A percentile compares a stretch with the other conserved stretches of the same genome.
Conservation (phyloP, 345 rosid genomes). For the Lepidium didymum region DNA sequence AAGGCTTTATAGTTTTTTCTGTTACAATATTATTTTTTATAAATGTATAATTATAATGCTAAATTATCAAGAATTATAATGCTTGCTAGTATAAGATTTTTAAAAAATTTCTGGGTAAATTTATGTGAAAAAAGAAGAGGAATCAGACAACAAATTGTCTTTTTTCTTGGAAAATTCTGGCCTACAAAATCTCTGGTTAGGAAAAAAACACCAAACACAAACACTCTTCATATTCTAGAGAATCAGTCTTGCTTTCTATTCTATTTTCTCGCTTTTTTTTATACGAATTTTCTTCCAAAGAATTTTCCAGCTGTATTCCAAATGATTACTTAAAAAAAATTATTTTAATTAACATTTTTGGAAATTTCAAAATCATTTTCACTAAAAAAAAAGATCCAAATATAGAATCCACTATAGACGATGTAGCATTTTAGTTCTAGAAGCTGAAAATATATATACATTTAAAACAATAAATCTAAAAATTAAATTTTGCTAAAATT, state of each 20-base stretch:
- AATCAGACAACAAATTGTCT: constrained; percentile 6
- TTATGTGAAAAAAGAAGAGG: neutral
- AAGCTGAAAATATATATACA: neutral
- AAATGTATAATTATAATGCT: neutral
- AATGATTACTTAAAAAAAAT: neutral
- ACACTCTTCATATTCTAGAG: constrained; percentile 13
- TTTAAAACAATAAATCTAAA: too few species aligned
- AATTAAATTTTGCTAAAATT: too few species aligned
- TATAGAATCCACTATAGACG: constrained; percentile 20
- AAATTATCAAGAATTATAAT: neutral
- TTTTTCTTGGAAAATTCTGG: constrained; percentile 19
- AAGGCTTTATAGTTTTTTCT: neutral
- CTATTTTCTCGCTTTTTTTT: constrained; percentile 13
- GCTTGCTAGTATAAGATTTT: too few species aligned
- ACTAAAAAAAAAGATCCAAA: neutral
- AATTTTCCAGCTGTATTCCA: constrained; percentile 29
- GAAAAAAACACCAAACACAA: constrained; percentile 11
- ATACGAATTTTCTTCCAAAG: constrained; percentile 4
- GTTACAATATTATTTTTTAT: neutral
- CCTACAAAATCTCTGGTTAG: constrained; percentile 29
- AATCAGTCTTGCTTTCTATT: constrained; percentile 14
- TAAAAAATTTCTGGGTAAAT: neutral
- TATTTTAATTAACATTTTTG: neutral
- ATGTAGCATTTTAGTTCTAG: neutral
- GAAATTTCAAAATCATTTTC: neutral